A percentile compares a stretch with the other conserved stretches of the same genome.
Conservation (phyloP, 768 basidiomycete genomes). For the Collybiopsis confluens region DNA sequence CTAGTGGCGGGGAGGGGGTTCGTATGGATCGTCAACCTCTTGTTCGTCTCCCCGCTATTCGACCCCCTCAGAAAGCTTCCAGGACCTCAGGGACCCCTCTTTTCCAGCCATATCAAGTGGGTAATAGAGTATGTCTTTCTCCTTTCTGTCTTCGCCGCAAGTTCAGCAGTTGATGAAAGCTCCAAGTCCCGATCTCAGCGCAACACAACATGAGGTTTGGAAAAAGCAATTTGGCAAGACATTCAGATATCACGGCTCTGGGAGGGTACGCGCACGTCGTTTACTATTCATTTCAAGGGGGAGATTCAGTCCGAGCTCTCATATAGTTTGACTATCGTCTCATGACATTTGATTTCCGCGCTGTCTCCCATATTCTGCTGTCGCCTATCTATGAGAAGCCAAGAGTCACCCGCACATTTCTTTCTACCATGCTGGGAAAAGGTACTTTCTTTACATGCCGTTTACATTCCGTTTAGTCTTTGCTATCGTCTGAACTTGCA, state of each 20-base stretch:
- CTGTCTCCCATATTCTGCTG: slow-evolving; percentile 43
- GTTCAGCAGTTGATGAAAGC: background rate
- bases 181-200: slow-evolving; percentile 38
- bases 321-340: slow-evolving; percentile 49
- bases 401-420: slow-evolving; percentile 47
- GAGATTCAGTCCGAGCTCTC: background rate
- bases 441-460: slow-evolving; percentile 27
- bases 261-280: slow-evolving; percentile 32
- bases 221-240: slow-evolving; percentile 42
- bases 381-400: slow-evolving; percentile 50
- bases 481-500: too few relatives aligned
- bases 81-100: slow-evolving; percentile 37
- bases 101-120: slow-evolving; percentile 41
- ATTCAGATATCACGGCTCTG: slow-evolving; percentile 52
- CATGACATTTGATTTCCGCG: slow-evolving; percentile 48
- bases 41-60: slow-evolving; percentile 38
- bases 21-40: slow-evolving; percentile 38
- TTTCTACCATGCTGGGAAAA: slow-evolving; percentile 45
- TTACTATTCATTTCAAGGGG: background rate
- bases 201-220: slow-evolving; percentile 40
- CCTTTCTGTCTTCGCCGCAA: background rate
- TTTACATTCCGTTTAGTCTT: too few relatives aligned
- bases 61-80: slow-evolving; percentile 47
- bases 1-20: slow-evolving; percentile 31
- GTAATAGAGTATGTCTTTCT: slow-evolving; percentile 40